Conservation (phyloP, 805 yeast species). For the Yarrowia osloensis region DNA sequence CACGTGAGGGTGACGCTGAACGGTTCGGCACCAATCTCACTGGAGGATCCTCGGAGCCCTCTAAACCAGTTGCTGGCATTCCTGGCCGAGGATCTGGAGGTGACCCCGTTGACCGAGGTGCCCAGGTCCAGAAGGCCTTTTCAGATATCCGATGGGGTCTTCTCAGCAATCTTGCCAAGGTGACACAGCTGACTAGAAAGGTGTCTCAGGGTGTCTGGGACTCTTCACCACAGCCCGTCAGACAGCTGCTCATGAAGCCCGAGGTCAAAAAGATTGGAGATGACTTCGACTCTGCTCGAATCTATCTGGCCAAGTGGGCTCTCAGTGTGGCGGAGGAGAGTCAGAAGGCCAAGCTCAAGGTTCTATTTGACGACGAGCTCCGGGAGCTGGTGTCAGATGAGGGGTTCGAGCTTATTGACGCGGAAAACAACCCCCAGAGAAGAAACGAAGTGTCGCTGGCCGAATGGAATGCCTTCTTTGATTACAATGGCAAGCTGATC, state of each 20-base stretch:
- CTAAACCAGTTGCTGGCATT: conserved; percentile 20
- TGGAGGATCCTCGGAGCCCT: conserved; percentile 43
- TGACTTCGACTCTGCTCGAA: conserved; percentile 90
- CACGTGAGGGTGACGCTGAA: conserved; percentile 59
- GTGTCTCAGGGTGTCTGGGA: conserved; percentile 63
- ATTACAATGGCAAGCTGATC: conserved; percentile 68
- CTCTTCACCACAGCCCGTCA: conserved; percentile 57
- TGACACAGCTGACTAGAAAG: conserved; percentile 63
- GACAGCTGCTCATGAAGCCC: conserved; percentile 66
- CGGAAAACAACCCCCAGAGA: conserved; percentile 62
- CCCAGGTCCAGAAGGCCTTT: conserved; percentile 51
- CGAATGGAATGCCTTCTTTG: conserved; percentile 88
- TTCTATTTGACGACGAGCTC: conserved; percentile 44
- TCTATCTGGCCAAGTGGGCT: conserved; percentile 96
- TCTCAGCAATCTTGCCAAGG: conserved; percentile 78
- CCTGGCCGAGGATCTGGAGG: conserved; percentile 30
- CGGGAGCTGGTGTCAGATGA: conserved; percentile 39
- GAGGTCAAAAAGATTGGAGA: conserved; percentile 80
- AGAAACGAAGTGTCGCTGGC: conserved; percentile 62
- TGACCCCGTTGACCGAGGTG: conserved; percentile 42
- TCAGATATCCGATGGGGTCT: conserved; percentile 82
- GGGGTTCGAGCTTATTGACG: conserved; percentile 49
- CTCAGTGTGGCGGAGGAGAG: conserved; percentile 91
- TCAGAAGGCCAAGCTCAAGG: conserved; percentile 51
- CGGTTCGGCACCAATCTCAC: conserved; percentile 56